Evolutionary conservation across 2,329 filamentous ascomycete genomes (phyloP), one percentile per base, ranked within the genome.

Genomic region (Monosporascus sp.): DNA sequence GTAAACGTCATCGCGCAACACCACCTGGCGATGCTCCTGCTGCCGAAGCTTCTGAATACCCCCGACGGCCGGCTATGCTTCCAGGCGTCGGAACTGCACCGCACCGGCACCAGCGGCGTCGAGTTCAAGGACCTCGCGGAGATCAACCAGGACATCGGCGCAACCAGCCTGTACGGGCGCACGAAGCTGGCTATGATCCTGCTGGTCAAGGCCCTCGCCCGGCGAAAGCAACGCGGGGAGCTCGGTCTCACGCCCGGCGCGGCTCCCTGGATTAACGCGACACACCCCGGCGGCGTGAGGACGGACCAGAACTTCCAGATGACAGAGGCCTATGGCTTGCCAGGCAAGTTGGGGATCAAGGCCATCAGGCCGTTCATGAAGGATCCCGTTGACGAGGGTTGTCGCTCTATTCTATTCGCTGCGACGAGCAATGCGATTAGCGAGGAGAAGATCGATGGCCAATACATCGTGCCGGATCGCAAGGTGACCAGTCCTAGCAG

Each of bases 51-150:
- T 6, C 65, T 71, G 54, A 68, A 68, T 49, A 78, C 74, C 5
- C 68, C 68, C 1, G 65, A 75, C 57, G 74, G 73, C 20, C 71
- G 76, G 14, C 66, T 80, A 3, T 76, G 79, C 20, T 65, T 75
- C 46, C 74, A 79, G 56, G 74, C 75, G 5, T 79, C 74, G 6
- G 75, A 79, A n/a, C 55, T 78, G 4, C 76, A 79, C 55, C 71
- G 71, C 20, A 56, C 67, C 22, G 67, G 69, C 3, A 71, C 70
- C 6, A 60, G 60, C 48, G 65, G 60, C 37, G 67, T 70, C 50
- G 62, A 68, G 6, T 80, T 79, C 60, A 62, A 62, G n/a, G 65
- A 66, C n/a, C 51, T 77, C 17, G 62, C 68, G 1, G 76, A 79
- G 56, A 72, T 80, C 25, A 79, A 79, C 56, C 63, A 68, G 34